Evolutionary conservation across 2,329 filamentous ascomycete species (phyloP).

Genomic region (Stagonosporopsis chrysanthemi): DNA sequence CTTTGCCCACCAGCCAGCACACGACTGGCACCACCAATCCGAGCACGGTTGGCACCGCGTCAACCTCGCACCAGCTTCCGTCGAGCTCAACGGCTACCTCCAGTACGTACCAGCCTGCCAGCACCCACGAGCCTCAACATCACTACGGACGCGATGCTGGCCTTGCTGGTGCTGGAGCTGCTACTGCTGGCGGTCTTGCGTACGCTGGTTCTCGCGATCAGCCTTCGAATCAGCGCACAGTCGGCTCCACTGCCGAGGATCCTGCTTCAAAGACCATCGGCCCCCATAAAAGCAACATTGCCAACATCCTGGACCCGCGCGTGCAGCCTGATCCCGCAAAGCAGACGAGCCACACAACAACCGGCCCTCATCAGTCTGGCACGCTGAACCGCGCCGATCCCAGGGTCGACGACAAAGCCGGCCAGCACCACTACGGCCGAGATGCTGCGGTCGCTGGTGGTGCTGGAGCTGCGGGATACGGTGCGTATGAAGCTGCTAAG

Average conservation of each 20-base stretch:
- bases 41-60: conserved; percentile 6
- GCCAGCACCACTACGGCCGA: conserved; percentile 33
- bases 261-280: conserved; percentile 39
- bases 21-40: conserved; percentile 10
- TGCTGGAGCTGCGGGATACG: conserved; percentile 41
- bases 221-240: conserved; percentile 27
- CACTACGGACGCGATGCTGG: conserved; percentile 37
- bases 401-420: conserved; percentile 30
- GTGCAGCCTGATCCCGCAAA: conserved; percentile 41
- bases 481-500: conserved; percentile 44
- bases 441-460: conserved; percentile 43
- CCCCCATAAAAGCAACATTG: conserved; percentile 43
- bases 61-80: conserved; percentile 2
- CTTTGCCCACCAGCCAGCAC: conserved; percentile 13
- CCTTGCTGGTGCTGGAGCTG: conserved; percentile 18
- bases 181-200: conserved; percentile 15
- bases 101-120: background rate
- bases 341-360: conserved; percentile 36
- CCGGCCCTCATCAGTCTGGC: conserved; percentile 38
- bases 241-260: conserved; percentile 31
- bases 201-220: conserved; percentile 28
- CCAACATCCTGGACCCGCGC: conserved; percentile 43
- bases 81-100: background rate
- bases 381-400: conserved; percentile 39
- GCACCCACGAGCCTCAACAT: conserved; percentile 1